These are phyloP conservation scores for Camelina laxa DNA, from an alignment of 345 rosid genomes.

Conservation along the genomic window DNA sequence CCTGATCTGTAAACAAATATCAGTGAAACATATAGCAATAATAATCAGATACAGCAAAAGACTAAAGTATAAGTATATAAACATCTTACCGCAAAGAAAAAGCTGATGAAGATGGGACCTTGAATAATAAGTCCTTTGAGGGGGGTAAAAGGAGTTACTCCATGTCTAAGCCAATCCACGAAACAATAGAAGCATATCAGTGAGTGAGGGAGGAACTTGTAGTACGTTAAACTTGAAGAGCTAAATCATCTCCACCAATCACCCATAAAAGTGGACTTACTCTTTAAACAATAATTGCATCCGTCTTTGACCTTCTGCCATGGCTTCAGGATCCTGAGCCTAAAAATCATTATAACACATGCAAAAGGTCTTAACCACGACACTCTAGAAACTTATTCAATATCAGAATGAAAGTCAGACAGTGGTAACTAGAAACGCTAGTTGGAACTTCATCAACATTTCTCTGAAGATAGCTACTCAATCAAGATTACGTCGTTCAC, in stretches of 20 bases:
- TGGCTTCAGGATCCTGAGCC: conserved; percentile 50
- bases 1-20: conserved; percentile 48
- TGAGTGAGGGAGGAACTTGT: not conserved
- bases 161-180: conserved; percentile 53
- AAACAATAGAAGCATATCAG: conserved; percentile 25
- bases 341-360: conserved; percentile 29
- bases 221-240: conserved; percentile 1
- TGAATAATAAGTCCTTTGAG: conserved; percentile 69
- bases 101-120: conserved; percentile 73
- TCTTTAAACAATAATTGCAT: conserved; percentile 51
- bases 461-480: conserved; percentile 2
- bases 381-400: conserved; percentile 18
- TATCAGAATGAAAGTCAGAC: conserved; percentile 12
- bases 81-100: conserved; percentile 67
- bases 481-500: conserved; percentile 1
- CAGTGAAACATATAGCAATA: not conserved
- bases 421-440: conserved; percentile 1
- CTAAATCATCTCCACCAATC: not conserved
- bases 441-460: not conserved
- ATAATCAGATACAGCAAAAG: conserved; percentile 6
- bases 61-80: not conserved
- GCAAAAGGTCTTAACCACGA: conserved; percentile 7
- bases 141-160: conserved; percentile 64
- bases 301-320: conserved; percentile 49
- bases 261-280: conserved; percentile 38